A percentile compares a stretch with the other conserved stretches of the same genome.
Conservation (phyloP, 2,329 filamentous ascomycete species). For the Mycogone perniciosa region DNA sequence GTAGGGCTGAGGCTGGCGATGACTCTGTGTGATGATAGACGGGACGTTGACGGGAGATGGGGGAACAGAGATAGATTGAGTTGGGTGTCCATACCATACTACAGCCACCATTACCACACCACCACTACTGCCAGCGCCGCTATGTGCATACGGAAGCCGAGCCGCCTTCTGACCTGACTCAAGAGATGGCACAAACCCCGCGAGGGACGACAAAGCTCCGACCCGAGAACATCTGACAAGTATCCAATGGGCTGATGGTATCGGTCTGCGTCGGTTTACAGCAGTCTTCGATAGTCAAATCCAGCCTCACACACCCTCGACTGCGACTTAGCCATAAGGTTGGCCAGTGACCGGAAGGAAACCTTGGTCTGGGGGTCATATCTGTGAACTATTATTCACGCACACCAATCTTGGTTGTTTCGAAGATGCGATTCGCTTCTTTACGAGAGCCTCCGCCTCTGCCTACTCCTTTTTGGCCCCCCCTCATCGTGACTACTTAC, state of each 20-base stretch:
- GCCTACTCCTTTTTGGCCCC: no score
- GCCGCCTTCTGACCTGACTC: no score
- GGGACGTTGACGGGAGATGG: background rate
- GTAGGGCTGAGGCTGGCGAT: slow-evolving; percentile 8
- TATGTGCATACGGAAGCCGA: no score
- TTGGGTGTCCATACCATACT: no score
- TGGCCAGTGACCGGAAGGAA: no score
- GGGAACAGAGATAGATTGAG: background rate
- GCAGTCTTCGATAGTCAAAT: background rate
- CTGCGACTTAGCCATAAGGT: no score
- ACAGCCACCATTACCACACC: no score
- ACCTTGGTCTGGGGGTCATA: background rate
- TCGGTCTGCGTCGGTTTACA: background rate
- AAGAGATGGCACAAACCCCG: no score
- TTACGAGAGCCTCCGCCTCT: no score
- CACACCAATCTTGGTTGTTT: background rate
- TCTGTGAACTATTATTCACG: background rate
- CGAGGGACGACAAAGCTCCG: no score
- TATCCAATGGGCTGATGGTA: background rate
- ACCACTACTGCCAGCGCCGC: no score
- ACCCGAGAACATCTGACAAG: background rate
- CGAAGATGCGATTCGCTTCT: background rate
- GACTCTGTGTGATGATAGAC: background rate
- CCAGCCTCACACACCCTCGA: background rate
- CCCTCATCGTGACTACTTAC: no score